phyloP scores from a whole-genome alignment of 1,284 basidiomycete species.

The Moesziomyces aphidis region DNA sequence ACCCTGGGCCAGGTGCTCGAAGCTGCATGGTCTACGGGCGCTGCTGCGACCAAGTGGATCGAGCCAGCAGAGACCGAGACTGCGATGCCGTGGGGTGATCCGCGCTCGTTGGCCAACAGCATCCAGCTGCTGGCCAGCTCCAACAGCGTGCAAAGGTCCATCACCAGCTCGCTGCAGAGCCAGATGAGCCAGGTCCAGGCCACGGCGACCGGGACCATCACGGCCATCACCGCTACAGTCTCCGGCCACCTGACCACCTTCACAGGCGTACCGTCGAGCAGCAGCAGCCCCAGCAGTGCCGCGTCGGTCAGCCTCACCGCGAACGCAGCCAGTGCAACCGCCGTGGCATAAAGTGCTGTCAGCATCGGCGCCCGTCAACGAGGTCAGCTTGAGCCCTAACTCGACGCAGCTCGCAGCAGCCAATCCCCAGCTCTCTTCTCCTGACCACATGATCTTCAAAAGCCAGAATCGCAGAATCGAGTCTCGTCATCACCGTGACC shows the following conservation, averaged over 20 bases:
- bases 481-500: too few species aligned
- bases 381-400: too few species aligned
- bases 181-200: constrained; percentile 27
- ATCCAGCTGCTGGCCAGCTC: constrained; percentile 43
- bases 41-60: constrained; percentile 13
- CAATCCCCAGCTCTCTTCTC: too few species aligned
- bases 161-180: constrained; percentile 33
- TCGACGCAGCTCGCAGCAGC: too few species aligned
- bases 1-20: constrained; percentile 33
- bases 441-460: too few species aligned
- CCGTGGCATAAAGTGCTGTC: not conserved
- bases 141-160: constrained; percentile 34
- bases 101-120: constrained; percentile 34
- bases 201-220: constrained; percentile 19
- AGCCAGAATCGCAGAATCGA: too few species aligned
- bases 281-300: not conserved
- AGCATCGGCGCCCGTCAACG: not conserved
- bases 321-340: constrained; percentile 1
- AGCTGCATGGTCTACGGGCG: constrained; percentile 19
- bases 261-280: constrained; percentile 13
- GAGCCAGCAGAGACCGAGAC: constrained; percentile 39
- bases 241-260: constrained; percentile 21
- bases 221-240: constrained; percentile 36
- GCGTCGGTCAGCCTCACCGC: constrained; percentile 3
- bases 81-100: constrained; percentile 40